These are phyloP conservation scores for Annulohypoxylon bovei DNA, from an alignment of 495 filamentous ascomycete genomes.

Conservation along the genomic window DNA sequence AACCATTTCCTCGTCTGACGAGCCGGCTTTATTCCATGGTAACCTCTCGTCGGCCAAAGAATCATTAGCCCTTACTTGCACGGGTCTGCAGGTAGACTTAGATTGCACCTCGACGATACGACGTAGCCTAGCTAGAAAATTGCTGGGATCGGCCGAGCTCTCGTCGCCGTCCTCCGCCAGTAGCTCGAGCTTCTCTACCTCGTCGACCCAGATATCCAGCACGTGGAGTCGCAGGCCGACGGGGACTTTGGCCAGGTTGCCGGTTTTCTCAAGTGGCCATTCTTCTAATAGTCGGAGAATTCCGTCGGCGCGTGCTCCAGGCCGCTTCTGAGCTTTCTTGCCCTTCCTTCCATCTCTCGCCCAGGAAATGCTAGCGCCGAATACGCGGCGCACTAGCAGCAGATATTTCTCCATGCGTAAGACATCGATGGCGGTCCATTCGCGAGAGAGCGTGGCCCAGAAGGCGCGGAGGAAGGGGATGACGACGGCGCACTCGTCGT, in stretches of 20 bases:
- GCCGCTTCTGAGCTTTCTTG: conserved; percentile 29
- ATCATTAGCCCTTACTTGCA: conserved; percentile 76
- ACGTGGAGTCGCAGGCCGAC: conserved; percentile 89
- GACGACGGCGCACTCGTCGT: conserved; percentile 56
- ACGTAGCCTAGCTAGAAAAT: conserved; percentile 51
- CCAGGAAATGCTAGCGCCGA: conserved; percentile 72
- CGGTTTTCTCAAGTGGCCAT: conserved; percentile 57
- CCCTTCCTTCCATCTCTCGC: conserved; percentile 52
- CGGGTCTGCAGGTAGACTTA: conserved; percentile 71
- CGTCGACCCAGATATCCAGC: conserved; percentile 90
- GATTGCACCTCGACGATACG: conserved; percentile 53
- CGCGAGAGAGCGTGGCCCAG: conserved; percentile 86
- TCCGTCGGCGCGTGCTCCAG: conserved; percentile 43
- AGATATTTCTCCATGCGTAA: conserved; percentile 94
- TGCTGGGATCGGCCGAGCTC: conserved; percentile 56
- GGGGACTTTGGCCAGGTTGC: conserved; percentile 62
- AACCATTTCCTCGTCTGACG: conserved; percentile 48
- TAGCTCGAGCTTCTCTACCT: conserved; percentile 74
- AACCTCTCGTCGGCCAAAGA: conserved; percentile 80
- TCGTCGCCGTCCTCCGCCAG: conserved; percentile 55
- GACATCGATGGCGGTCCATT: conserved; percentile 85
- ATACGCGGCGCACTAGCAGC: conserved; percentile 78
- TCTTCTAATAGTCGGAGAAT: conserved; percentile 52
- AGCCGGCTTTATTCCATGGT: conserved; percentile 54
- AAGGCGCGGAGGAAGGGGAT: conserved; percentile 76